Percentiles rank a stretch among this genome's conserved stretches.
Evolutionary conservation across 2,329 filamentous ascomycete genomes (phyloP).

Genomic region (Tolypocladium tundrense): DNA sequence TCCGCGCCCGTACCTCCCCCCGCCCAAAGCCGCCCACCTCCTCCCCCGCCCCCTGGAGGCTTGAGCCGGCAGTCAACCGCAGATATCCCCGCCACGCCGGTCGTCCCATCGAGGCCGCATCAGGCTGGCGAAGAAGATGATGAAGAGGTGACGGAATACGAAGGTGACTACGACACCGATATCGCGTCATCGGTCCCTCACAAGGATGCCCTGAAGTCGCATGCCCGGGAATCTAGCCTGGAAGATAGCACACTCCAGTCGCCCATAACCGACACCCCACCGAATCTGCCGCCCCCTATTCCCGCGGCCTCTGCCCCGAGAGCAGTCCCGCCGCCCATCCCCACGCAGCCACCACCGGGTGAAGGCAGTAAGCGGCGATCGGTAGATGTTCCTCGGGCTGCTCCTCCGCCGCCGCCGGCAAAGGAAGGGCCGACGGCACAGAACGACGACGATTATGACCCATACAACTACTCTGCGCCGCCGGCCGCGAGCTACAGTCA

Average conservation of each 20-base stretch:
- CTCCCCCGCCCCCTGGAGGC: constrained; percentile 51
- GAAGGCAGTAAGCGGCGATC: constrained; percentile 49
- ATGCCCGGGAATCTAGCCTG: constrained; percentile 65
- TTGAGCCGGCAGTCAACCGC: constrained; percentile 49
- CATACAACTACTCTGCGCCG: constrained; percentile 43
- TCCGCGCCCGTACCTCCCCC: constrained; percentile 35
- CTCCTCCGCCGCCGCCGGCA: constrained; percentile 37
- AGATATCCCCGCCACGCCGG: constrained; percentile 36
- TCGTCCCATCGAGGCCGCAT: constrained; percentile 23
- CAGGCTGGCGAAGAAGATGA: constrained; percentile 53
- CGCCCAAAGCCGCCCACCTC: constrained; percentile 50
- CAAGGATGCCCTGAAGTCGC: constrained; percentile 82
- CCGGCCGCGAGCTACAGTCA: constrained; percentile 20
- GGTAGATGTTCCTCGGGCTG: constrained; percentile 58
- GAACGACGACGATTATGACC: constrained; percentile 60
- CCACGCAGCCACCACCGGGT: constrained; percentile 42
- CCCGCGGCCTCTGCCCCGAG: constrained; percentile 45
- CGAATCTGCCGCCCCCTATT: constrained; percentile 43
- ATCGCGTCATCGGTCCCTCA: constrained; percentile 90
- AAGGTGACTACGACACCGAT: constrained; percentile 96
- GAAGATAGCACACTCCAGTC: constrained; percentile 59
- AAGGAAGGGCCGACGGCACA: constrained; percentile 20
- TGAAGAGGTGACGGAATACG: constrained; percentile 84
- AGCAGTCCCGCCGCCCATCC: constrained; percentile 54
- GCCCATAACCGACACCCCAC: constrained; percentile 34